A percentile compares a stretch with the other conserved stretches of the same genome.
Evolutionary conservation across 2,329 filamentous ascomycete species (phyloP).

Genomic region (Metarhizium sp.): DNA sequence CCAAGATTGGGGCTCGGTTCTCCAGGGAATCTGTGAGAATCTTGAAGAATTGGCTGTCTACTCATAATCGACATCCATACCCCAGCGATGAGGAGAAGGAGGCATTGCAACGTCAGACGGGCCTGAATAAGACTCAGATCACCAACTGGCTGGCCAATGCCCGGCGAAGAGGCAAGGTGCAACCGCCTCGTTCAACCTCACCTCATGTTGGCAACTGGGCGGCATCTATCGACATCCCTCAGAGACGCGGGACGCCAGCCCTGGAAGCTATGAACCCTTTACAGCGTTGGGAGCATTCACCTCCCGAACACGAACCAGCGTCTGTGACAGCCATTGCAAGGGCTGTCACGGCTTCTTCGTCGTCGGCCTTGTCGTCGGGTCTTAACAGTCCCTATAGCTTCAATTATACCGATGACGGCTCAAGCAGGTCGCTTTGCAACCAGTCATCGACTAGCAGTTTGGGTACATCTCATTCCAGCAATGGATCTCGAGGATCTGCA

Average conservation of each 20-base stretch:
- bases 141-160: constrained; percentile 91
- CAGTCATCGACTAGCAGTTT: constrained; percentile 51
- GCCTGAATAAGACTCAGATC: constrained; percentile 74
- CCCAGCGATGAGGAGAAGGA: constrained; percentile 83
- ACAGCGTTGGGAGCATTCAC: constrained; percentile 50
- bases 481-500: constrained; percentile 47
- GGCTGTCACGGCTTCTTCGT: constrained; percentile 45
- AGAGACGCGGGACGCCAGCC: constrained; percentile 45
- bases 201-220: constrained; percentile 54
- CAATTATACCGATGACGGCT: constrained; percentile 53
- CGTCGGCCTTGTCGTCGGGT: constrained; percentile 42
- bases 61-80: constrained; percentile 75
- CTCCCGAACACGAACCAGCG: constrained; percentile 50
- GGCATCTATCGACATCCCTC: constrained; percentile 65
- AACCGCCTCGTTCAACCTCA: constrained; percentile 57
- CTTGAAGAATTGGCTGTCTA: constrained; percentile 75
- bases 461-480: constrained; percentile 51
- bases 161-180: constrained; percentile 70
- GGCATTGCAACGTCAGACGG: constrained; percentile 66
- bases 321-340: constrained; percentile 49
- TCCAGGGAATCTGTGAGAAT: constrained; percentile 71
- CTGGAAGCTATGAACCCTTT: constrained; percentile 46
- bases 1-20: constrained; percentile 67
- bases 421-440: constrained; percentile 46
- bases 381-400: constrained; percentile 48